A percentile compares a stretch with the other conserved stretches of the same genome.
These are phyloP conservation scores for Fusarium chaquense DNA, from an alignment of 2,329 filamentous ascomycete genomes.

Conservation along the genomic window DNA sequence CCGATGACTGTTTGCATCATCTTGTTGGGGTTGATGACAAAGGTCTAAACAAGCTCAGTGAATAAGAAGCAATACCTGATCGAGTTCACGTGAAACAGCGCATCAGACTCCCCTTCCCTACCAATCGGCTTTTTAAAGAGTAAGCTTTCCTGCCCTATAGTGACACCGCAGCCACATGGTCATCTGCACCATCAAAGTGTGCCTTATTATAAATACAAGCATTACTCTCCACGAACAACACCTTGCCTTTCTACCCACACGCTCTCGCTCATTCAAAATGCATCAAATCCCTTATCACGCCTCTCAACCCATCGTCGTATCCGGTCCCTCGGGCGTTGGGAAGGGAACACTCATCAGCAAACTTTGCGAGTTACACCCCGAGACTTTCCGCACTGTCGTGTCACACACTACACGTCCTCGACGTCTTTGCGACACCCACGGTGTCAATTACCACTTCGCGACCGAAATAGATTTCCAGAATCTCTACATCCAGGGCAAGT, in stretches of 20 bases:
- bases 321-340: not conserved
- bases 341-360: not conserved
- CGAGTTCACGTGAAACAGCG: not conserved
- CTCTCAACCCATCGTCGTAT: slow-evolving; percentile 2
- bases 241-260: no score
- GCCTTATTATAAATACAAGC: not conserved
- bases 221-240: accelerated
- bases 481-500: accelerated
- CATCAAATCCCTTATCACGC: not conserved
- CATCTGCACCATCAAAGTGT: not conserved
- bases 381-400: not conserved
- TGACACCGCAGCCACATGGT: no score
- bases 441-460: not conserved
- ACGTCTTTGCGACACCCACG: accelerated
- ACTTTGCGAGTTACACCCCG: not conserved
- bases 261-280: not conserved
- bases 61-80: not conserved
- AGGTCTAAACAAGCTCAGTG: not conserved
- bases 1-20: not conserved
- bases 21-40: not conserved
- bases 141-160: no score
- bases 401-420: not conserved
- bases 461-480: not conserved
- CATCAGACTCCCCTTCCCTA: not conserved
- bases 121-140: no score